phyloP scores from a whole-genome alignment of 116 monocot species.

The Papilionanthe hybrid region DNA sequence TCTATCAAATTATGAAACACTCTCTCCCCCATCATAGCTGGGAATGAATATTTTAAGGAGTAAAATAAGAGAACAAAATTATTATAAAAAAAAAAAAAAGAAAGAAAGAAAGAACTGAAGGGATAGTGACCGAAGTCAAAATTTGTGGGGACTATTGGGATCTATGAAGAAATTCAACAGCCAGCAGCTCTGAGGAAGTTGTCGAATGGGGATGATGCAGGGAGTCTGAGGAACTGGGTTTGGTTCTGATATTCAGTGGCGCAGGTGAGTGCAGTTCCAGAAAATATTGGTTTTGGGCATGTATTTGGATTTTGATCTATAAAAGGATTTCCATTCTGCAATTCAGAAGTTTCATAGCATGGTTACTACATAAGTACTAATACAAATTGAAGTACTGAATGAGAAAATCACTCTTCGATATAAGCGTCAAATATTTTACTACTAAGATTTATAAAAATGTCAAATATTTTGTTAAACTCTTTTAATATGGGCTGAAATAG shows the following conservation, averaged over 20 bases:
- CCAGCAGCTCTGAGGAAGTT: conserved; percentile 42
- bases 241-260: conserved; percentile 13
- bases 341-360: neutral
- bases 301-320: conserved; percentile 5
- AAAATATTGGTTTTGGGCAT: neutral
- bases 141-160: neutral
- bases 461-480: no score
- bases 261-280: neutral
- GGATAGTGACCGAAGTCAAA: no score
- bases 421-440: no score
- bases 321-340: conserved; percentile 34
- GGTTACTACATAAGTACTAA: no score
- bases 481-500: no score
- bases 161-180: conserved; percentile 12
- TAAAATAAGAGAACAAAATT: neutral
- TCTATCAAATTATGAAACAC: no score
- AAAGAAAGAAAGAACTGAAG: neutral
- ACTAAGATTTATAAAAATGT: no score
- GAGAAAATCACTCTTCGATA: no score
- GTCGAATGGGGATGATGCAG: conserved; percentile 44
- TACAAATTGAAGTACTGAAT: no score
- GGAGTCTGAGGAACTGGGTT: conserved; percentile 30
- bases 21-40: no score
- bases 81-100: neutral
- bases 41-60: neutral